Base-by-base conservation (phyloP, 768 basidiomycete genomes). In the Fomitopsis pulvina region DNA sequence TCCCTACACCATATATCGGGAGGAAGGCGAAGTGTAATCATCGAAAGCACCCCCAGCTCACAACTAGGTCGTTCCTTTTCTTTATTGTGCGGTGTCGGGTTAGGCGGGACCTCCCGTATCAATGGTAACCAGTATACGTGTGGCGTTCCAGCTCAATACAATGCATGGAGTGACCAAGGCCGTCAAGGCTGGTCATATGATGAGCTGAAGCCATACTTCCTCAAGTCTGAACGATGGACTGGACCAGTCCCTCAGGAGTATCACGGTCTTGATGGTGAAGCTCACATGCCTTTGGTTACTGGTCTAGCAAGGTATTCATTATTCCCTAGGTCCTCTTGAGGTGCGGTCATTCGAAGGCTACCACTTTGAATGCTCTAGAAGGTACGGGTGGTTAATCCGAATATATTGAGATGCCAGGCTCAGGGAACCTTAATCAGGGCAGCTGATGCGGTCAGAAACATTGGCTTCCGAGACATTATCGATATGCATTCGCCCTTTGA, bases 101-200 rank as follows among this genome's bases (percentile, higher is more conserved):
- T 47, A 18, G 45, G 45, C 29, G 45, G 45, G 5, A 37, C 29
- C 8, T 42, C 50, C 38, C 29, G 50, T 57, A 43, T 47, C 18
- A 42, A 26, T 54, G 51, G 52, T 49, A 12, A 9, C 44, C 45
- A 34, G 34, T 48, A 66, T 45, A 60, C 60, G 0, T 53, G 67
- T 18, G 65, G 64, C 1, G 52, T 58, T 5, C 60, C 66, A 2
- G 63, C 51, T 1, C 62, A 69, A 45, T 70, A 62, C 51, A 62
- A 68, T 40, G 45, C 50, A 16, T 70, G 69, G 64, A 41, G 41
- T 20, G 25, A 45, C 22, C 4, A 48, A 28, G 69, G 68, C 1
- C 44, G 61, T 20, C 46, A 58, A 26, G 68, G 67, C 0, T 73
- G 71, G 69, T 54, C 58, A 3, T 73, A 64, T 50, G 56, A 63